Evolutionary conservation across 1,284 basidiomycete genomes (phyloP).

Genomic region (Microbotryum lychnidis-dioicae): DNA sequence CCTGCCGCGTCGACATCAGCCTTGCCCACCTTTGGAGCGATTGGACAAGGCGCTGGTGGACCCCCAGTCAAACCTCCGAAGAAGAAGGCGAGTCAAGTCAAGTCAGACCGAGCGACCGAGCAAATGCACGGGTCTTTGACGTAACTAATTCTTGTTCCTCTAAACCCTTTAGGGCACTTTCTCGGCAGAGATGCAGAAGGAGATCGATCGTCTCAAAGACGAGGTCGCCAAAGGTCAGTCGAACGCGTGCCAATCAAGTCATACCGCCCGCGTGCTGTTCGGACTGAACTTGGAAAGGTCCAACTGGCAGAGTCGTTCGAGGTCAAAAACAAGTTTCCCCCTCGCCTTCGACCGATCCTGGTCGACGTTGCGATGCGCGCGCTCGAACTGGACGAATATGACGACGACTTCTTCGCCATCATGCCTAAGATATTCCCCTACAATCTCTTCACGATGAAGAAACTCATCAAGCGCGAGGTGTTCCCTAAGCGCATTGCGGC

Average conservation of each 20-base stretch:
- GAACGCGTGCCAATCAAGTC: too few species aligned
- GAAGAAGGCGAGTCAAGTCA: too few species aligned
- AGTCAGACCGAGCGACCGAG: too few species aligned
- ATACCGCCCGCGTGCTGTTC: too few species aligned
- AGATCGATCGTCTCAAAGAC: conserved; percentile 55
- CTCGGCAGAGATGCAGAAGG: conserved; percentile 57
- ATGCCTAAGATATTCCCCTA: conserved; percentile 85
- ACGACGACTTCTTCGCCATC: conserved; percentile 80
- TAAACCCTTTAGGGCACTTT: conserved; percentile 40
- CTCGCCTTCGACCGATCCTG: conserved; percentile 63
- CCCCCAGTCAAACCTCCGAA: too few species aligned
- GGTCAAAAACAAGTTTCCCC: conserved; percentile 63
- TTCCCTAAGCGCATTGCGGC: conserved; percentile 20
- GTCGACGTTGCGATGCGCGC: conserved; percentile 66
- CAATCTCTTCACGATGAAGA: conserved; percentile 60
- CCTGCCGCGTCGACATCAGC: too few species aligned
- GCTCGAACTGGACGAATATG: conserved; percentile 73
- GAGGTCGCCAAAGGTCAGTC: conserved; percentile 51
- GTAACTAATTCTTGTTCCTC: too few species aligned
- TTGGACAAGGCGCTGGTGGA: too few species aligned
- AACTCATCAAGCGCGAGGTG: conserved; percentile 33
- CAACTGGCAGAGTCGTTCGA: too few species aligned
- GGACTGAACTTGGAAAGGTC: too few species aligned
- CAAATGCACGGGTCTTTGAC: too few species aligned
- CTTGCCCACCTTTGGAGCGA: too few species aligned